A percentile compares a stretch with the other conserved stretches of the same genome.
These are phyloP conservation scores for Dictyostelium citrinum DNA, from an alignment of 78 protist genomes.

Conservation along the genomic window DNA sequence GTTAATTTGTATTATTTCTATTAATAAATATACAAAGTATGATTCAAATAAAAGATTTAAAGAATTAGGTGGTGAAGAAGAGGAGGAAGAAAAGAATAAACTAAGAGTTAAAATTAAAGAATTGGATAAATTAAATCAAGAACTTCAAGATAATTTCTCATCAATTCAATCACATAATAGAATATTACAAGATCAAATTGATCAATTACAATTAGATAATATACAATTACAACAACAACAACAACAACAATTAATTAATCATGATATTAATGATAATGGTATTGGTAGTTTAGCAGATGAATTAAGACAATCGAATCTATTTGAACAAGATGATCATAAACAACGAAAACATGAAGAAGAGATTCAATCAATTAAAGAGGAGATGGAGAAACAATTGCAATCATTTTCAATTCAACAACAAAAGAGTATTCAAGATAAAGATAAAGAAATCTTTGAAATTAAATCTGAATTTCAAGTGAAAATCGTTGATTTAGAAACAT, in stretches of 20 bases:
- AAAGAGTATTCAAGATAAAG: neutral
- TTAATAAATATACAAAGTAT: conserved; percentile 63
- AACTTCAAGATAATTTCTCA: neutral
- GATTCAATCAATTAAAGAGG: neutral
- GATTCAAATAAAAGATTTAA: conserved; percentile 36
- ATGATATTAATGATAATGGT: too few relatives aligned
- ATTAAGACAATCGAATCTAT: neutral
- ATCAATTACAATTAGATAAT: neutral
- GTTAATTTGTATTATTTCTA: conserved; percentile 61
- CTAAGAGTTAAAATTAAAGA: neutral
- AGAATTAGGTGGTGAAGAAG: neutral
- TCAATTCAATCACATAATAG: neutral
- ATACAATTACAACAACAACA: neutral
- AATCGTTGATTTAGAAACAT: neutral
- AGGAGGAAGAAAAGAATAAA: conserved; percentile 28
- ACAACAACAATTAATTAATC: neutral
- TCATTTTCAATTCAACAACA: neutral
- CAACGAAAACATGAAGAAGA: neutral
- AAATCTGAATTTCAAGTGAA: neutral
- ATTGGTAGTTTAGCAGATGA: neutral
- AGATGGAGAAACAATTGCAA: neutral
- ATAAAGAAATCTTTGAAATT: neutral
- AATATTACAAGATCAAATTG: neutral
- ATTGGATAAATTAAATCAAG: neutral
- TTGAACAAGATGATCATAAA: neutral